Evolutionary conservation across 2,329 filamentous ascomycete genomes (phyloP), one percentile per base, ranked within the genome.

Genomic region (Thielaviopsis populi): DNA sequence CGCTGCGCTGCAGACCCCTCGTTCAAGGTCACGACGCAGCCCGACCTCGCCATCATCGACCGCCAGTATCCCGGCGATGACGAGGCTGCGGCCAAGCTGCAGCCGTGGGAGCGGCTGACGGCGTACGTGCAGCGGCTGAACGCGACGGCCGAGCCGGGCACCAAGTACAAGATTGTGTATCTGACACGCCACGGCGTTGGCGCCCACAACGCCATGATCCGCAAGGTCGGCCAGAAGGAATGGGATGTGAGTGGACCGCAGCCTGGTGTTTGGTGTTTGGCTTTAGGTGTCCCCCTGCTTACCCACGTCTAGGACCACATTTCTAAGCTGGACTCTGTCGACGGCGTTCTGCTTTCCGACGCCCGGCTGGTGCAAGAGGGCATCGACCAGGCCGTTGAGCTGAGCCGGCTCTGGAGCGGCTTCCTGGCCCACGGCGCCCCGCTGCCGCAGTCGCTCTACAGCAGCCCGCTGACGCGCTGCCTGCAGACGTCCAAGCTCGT

Each of bases 101-200:
- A 75, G 1, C 79, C 79, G 67, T 85, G 82, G 82, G 73, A 75
- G 63, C 75, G 79, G 15, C 78, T 84, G 42, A 69, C 73, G 1
- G 68, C 74, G 30, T 78, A 80, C 64, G 73, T 84, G 33, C 69
- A 72, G 3, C 72, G 73, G 30, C 70, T 83, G 53, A 81, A 82
- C 69, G 63, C 72, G 10, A 69, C 74, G 6, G 73, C 74, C 2
- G 72, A 75, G 0, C 68, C 71, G 2, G 75, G 74, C 62, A 76
- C 77, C n/a, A 70, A 69, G 15, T 85, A 83, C 72, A 80, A 81
- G 64, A 74, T 84, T 13, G 66, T 84, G 11, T 76, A 74, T 66
- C 72, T 83, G 65, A 82, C 79, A 24, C 77, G 83, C 15, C 83
- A 85, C 69, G 82, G 83, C 15, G 74, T 82, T 68, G 82, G 82